Conservation (phyloP, 495 filamentous ascomycete genomes). For the Annulohypoxylon moriforme region DNA sequence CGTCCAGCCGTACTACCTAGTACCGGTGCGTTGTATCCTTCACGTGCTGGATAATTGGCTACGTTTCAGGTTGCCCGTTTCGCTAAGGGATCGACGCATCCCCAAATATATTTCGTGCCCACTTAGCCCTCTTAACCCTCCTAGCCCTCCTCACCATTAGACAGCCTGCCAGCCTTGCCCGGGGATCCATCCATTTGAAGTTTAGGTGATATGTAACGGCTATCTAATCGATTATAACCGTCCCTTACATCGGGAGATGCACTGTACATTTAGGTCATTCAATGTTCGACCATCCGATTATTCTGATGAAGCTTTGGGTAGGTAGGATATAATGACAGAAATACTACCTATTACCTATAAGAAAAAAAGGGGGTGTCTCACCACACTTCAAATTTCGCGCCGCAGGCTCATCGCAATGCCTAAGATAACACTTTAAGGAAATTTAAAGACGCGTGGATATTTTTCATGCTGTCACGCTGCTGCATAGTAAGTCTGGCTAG, state of each 20-base stretch:
- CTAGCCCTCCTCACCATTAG: conserved; percentile 21
- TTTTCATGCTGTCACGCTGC: conserved; percentile 14
- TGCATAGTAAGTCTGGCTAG: conserved; percentile 11
- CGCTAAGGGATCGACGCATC: conserved; percentile 26
- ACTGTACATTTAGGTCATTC: background rate
- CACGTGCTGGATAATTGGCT: conserved; percentile 32
- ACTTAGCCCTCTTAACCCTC: conserved; percentile 28
- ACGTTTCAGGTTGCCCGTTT: conserved; percentile 39
- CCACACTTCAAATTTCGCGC: background rate
- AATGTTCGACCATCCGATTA: background rate
- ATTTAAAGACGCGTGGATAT: background rate
- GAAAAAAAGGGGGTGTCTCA: conserved; percentile 12
- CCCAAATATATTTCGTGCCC: conserved; percentile 23
- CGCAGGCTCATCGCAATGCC: background rate
- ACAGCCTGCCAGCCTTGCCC: conserved; percentile 19
- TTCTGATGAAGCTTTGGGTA: no score
- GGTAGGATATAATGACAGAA: no score
- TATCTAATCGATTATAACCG: conserved; percentile 24
- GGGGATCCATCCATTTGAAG: conserved; percentile 15
- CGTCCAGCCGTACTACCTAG: conserved; percentile 6
- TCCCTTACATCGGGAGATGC: background rate
- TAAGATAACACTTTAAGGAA: conserved; percentile 8
- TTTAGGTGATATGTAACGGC: conserved; percentile 12
- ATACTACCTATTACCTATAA: no score
- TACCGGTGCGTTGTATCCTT: conserved; percentile 23